Evolutionary conservation across 2,329 filamentous ascomycete species (phyloP), one percentile per base, ranked within the genome.

Genomic region (Didymella segeticola): DNA sequence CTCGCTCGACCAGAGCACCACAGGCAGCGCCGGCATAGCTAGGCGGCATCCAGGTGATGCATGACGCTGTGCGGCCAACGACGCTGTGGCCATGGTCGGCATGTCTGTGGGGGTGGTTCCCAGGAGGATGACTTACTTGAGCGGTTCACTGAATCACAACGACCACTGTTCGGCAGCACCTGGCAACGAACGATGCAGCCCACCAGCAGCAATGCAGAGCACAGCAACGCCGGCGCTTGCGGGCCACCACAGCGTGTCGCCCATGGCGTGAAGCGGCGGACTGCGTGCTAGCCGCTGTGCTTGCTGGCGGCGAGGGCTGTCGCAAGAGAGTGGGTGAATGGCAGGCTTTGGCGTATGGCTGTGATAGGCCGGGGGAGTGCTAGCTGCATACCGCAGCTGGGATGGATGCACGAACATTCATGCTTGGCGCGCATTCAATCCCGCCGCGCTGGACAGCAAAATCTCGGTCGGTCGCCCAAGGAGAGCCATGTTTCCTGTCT

Each of bases 361-460:
- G 19, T 43, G 39, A 54, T 54, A 34, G 51, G 51, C 3, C 51
- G 51, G 51, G 51, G 51, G 14, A 23, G 19, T 4, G 33, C 14
- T 47, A 41, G 46, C 45, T 47, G 43, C 51, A 48, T 43, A 47
- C 51, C 45, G 51, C 38, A 33, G 51, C 45, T 48, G 45, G 51
- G 45, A 49, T 54, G 41, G 26, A 43, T 39, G 51, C 51, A 49
- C 46, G 51, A 54, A 43, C 51, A 49, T 39, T 36, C 31, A 27
- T 26, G 23, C 51, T 54, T 54, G 51, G 51, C 51, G 43, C 37
- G 45, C 51, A 48, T 48, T 48, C 22, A 33, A 48, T 49, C 51
- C 51, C 51, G 51, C 51, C 51, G 45, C 45, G 51, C 39, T 54
- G 51, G 51, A 54, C 45, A 54, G 51, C 51, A 54, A 54, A 54